Base-by-base conservation (phyloP, 2,329 filamentous ascomycete species). In the Ceratocystis destructans region DNA sequence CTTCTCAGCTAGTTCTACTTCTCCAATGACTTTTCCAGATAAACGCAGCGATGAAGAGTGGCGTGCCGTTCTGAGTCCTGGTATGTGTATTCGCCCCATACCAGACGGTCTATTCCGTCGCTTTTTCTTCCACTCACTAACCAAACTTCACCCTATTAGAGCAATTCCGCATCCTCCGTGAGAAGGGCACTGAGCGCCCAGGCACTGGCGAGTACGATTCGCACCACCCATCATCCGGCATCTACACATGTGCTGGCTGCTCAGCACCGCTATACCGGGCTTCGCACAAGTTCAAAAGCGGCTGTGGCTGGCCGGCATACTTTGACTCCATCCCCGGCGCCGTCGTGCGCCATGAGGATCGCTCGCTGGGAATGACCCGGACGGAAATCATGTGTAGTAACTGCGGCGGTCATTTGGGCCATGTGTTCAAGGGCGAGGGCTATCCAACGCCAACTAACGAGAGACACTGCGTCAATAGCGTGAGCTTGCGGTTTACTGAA, bases 241-340 rank as follows among this genome's bases (percentile, higher is more conserved):
- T 90, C 65, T 99, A 97, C 79, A 86, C 82, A 59, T 99, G 94
- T 77, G 89, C 89, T 20, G 94, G 84, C 64, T 99, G 94, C 80
- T 76, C 86, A 33, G 83, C 91, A 6, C 92, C 94, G 4, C 84
- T 99, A 20, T 99, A 99, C 83, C 93, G 87, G 75, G 92, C 94
- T 33, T 82, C 82, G 69, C 92, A 96, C 77, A 99, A 99, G 76
- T 99, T 99, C 82, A 89, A 89, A 76, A 95, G 89, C 20, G 90
- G 91, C 53, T 99, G 94, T 76, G 94, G 94, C 69, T 99, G 94
- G 94, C 94, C 94, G 0, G 94, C 94, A 12, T 99, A 97, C 77
- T 99, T 93, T 74, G 94, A 99, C 76, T 93, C 88, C 70, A 84
- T 99, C 64, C 93, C 94, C 0, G 92, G 91, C 1, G 93, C 93